Evolutionary conservation across 177 flowering plant species (phyloP).

Genomic region (Vitis hybrid): DNA sequence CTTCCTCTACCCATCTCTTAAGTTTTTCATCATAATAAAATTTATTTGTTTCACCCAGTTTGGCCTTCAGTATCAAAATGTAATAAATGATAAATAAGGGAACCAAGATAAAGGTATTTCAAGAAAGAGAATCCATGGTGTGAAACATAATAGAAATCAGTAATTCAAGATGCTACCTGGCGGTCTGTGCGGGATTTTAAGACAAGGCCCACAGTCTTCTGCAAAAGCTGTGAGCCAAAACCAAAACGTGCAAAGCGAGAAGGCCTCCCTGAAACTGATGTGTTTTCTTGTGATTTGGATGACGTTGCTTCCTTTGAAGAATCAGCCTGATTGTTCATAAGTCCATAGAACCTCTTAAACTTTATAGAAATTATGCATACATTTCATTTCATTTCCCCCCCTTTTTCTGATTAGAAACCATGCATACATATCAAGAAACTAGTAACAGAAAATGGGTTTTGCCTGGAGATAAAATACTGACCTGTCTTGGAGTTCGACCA

Average conservation of each 20-base stretch:
- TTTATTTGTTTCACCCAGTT: conserved; percentile 85
- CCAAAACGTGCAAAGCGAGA: conserved; percentile 85
- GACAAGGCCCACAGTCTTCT: conserved; percentile 85
- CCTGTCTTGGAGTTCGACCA: conserved; percentile 84
- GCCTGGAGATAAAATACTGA: conserved; percentile 19
- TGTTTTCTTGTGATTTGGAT: conserved; percentile 43
- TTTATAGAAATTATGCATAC: too few species aligned
- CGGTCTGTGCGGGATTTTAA: conserved; percentile 65
- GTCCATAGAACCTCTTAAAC: neutral
- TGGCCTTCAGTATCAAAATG: conserved; percentile 54
- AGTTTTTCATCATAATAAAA: conserved; percentile 94
- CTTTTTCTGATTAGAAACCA: neutral
- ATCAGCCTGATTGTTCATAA: conserved; percentile 38
- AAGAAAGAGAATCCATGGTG: neutral
- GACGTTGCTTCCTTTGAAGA: conserved; percentile 49
- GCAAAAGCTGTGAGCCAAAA: conserved; percentile 72
- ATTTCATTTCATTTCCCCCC: too few species aligned
- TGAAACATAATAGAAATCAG: neutral
- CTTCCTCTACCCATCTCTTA: conserved; percentile 98
- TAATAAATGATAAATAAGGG: conserved; percentile 3
- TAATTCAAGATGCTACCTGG: conserved; percentile 52
- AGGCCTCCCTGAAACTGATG: conserved; percentile 43
- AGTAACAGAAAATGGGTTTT: neutral
- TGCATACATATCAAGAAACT: neutral
- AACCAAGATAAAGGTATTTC: neutral